Percentiles rank a stretch among this genome's conserved stretches.
phyloP scores from a whole-genome alignment of 495 filamentous ascomycete genomes.

The Coniosporium apollinis region DNA sequence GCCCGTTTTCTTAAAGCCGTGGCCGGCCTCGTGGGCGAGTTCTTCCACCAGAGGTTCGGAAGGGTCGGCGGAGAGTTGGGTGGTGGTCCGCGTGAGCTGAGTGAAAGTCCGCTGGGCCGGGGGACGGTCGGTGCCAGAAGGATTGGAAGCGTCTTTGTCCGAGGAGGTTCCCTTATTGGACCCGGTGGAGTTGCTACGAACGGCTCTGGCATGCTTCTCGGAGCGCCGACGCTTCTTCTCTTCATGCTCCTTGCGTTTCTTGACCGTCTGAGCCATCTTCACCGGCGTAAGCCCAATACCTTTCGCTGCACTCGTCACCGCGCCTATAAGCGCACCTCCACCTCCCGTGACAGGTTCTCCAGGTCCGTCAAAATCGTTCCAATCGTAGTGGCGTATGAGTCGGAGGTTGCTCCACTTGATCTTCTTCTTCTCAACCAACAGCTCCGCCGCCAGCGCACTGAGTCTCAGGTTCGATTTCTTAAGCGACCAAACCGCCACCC shows the following conservation, averaged over 20 bases:
- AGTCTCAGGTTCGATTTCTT: slow-evolving; percentile 40
- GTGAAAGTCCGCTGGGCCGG: too few species aligned
- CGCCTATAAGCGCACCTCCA: slow-evolving; percentile 36
- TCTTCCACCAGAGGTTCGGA: slow-evolving; percentile 17
- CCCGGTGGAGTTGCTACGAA: too few species aligned
- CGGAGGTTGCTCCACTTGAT: slow-evolving; percentile 49
- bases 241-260: slow-evolving; percentile 28
- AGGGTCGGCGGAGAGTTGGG: slow-evolving; percentile 13
- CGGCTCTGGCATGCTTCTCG: slow-evolving; percentile 9
- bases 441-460: slow-evolving; percentile 47
- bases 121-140: too few species aligned
- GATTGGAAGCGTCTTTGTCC: too few species aligned
- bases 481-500: slow-evolving; percentile 50
- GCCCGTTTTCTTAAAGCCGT: slow-evolving; percentile 31
- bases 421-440: slow-evolving; percentile 39
- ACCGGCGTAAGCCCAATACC: slow-evolving; percentile 45
- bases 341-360: slow-evolving; percentile 56
- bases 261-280: slow-evolving; percentile 34
- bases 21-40: slow-evolving; percentile 28
- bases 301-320: slow-evolving; percentile 34
- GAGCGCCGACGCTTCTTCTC: slow-evolving; percentile 26
- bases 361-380: slow-evolving; percentile 67
- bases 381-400: slow-evolving; percentile 49
- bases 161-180: too few species aligned
- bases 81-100: too few species aligned